Evolutionary conservation across 805 yeast genomes (phyloP), one percentile per base, ranked within the genome.

Genomic region (Candida corydali): DNA sequence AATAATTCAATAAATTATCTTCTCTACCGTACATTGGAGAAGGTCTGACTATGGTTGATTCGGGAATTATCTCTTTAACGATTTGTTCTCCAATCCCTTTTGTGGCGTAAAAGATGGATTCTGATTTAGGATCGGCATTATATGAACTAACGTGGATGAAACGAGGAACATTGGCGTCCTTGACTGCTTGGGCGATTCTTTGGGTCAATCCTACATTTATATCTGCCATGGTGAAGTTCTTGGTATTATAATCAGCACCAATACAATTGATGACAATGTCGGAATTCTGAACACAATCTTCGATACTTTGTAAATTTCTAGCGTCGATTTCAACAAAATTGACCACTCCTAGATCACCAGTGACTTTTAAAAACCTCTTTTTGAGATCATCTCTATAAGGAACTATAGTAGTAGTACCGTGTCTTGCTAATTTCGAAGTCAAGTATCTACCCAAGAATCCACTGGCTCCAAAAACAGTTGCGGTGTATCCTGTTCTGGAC

Each of bases 311-410:
- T 50, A 83, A 47, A 65, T 86, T 86, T 60, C 95, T 73, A 45
- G 86, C 66, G 58, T 86, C 95, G 51, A 84, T 77, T 61, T 86
- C 95, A 45, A 84, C 77, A 58, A 79, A 81, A 63, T 82, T 83
- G 20, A 86, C 87, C 29, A 86, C 95, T 22, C 95, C 95, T 46
- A 86, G 74, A 59, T 86, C 95, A 31, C 95, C 95, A 32, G 80
- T 72, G 38, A 83, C 85, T 64, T 85, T 86, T 49, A 86, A 69
- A 54, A 82, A 85, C 51, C 95, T 74, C 61, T 73, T 80, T 54
- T 80, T 76, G 70, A 80, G 70, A 51, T 82, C 89, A 55, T 86
- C 89, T 54, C 95, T 73, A 67, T 55, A 86, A n/a, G 95, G 95
- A 16, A 77, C 80, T 34, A 84, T 76, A 7, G 82, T 78, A 37